Conservation (phyloP, 108 stramenopile genomes). For the Skeletonema menzelii region DNA sequence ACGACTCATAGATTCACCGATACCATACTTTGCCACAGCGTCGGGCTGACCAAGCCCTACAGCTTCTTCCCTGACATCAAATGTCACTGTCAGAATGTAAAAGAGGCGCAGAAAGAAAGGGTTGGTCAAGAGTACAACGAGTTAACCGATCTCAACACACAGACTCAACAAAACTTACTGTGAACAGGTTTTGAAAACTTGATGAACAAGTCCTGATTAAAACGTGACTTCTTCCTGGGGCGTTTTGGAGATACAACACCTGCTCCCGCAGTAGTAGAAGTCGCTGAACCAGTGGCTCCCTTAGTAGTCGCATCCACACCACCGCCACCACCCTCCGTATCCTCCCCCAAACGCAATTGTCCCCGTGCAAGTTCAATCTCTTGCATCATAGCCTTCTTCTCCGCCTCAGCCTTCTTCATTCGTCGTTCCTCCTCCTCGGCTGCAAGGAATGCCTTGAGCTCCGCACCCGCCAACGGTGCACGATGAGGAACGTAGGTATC, state of each 20-base stretch:
- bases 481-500: constrained; percentile 77
- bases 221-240: constrained; percentile 81
- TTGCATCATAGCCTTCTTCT: constrained; percentile 78
- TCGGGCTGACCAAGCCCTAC: constrained; percentile 88
- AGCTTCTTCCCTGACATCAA: constrained; percentile 80
- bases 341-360: constrained; percentile 72
- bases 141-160: background rate
- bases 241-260: constrained; percentile 10
- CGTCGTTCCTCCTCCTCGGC: constrained; percentile 67
- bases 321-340: constrained; percentile 21
- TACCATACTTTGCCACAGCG: constrained; percentile 73
- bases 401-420: constrained; percentile 49
- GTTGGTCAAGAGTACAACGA: background rate
- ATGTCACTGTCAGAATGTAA: constrained; percentile 55
- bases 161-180: constrained; percentile 45
- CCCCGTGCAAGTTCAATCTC: constrained; percentile 87
- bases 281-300: background rate
- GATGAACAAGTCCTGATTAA: constrained; percentile 85
- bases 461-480: constrained; percentile 62
- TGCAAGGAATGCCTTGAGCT: constrained; percentile 69
- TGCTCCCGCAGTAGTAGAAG: constrained; percentile 3
- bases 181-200: constrained; percentile 91
- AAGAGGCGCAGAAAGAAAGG: background rate
- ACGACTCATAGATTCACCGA: constrained; percentile 64
- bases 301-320: background rate